Conservation (phyloP, 768 basidiomycete genomes). For the Mycena latifolia region DNA sequence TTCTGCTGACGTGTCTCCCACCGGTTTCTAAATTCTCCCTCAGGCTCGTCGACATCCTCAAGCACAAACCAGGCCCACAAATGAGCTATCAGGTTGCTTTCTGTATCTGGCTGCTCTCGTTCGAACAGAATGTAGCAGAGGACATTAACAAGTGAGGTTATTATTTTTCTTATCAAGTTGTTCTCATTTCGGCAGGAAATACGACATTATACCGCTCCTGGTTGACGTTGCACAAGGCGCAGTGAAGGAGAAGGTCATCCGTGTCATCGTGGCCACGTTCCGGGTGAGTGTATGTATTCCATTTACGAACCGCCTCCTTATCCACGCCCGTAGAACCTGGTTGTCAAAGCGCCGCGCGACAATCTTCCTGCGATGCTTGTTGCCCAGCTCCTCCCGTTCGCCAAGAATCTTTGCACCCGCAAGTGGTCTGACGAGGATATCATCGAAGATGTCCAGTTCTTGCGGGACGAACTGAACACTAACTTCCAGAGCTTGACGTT, state of each 20-base stretch:
- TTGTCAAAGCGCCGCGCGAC: slow-evolving; percentile 87
- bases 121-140: slow-evolving; percentile 87
- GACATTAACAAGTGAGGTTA: slow-evolving; percentile 89
- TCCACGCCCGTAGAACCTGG: slow-evolving; percentile 74
- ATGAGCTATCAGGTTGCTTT: slow-evolving; percentile 96
- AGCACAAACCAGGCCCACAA: slow-evolving; percentile 87
- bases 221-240: slow-evolving; percentile 88
- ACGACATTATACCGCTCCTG: slow-evolving; percentile 88
- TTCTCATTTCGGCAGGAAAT: slow-evolving; percentile 68
- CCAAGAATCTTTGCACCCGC: slow-evolving; percentile 82
- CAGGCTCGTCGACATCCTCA: slow-evolving; percentile 88
- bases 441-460: slow-evolving; percentile 89
- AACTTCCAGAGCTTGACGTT: slow-evolving; percentile 94
- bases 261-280: slow-evolving; percentile 93
- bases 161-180: slow-evolving; percentile 37
- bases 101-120: slow-evolving; percentile 95
- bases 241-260: slow-evolving; percentile 96
- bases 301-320: slow-evolving; percentile 15
- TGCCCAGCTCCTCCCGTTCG: slow-evolving; percentile 86
- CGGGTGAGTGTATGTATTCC: slow-evolving; percentile 61
- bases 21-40: slow-evolving; percentile 5
- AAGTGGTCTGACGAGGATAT: slow-evolving; percentile 98
- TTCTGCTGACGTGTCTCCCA: slow-evolving; percentile 28
- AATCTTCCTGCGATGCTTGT: slow-evolving; percentile 96
- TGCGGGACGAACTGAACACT: slow-evolving; percentile 86